Percentiles rank a stretch among this genome's conserved stretches.
phyloP scores from a whole-genome alignment of 306 rosid species.

The Quercus rubra region DNA sequence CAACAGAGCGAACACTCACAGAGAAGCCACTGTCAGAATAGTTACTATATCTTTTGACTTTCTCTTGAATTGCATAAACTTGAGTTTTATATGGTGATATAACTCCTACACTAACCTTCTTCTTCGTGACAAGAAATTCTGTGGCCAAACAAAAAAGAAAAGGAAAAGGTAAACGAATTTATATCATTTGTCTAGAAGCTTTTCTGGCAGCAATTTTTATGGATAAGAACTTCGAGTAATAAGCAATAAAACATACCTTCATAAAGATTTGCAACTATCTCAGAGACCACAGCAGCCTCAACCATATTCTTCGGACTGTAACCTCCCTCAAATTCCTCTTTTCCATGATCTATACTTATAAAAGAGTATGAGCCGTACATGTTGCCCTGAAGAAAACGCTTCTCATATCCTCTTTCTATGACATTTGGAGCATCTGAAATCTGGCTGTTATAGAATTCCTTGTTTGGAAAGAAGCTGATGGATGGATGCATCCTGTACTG shows the following conservation, averaged over 20 bases:
- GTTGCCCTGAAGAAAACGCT: constrained; percentile 22
- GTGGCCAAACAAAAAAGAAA: neutral
- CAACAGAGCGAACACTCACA: constrained; percentile 53
- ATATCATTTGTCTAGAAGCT: neutral
- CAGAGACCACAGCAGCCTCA: constrained; percentile 41
- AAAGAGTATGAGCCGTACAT: constrained; percentile 34
- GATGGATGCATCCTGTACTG: constrained; percentile 54
- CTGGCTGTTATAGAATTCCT: constrained; percentile 29
- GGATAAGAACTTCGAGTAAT: neutral
- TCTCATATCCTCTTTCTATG: neutral
- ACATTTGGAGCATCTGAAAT: constrained; percentile 31
- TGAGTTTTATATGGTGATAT: constrained; percentile 66
- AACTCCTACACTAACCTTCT: constrained; percentile 56
- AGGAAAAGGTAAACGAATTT: neutral
- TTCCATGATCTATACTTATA: constrained; percentile 32
- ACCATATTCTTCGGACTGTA: constrained; percentile 37
- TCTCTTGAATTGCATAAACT: constrained; percentile 44
- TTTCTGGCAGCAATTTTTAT: neutral
- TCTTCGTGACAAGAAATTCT: constrained; percentile 32
- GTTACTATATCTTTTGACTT: constrained; percentile 17
- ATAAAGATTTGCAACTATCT: constrained; percentile 44
- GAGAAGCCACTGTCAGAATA: constrained; percentile 21
- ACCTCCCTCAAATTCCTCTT: constrained; percentile 20
- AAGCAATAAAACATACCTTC: constrained; percentile 27
- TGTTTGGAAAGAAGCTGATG: constrained; percentile 36